Conservation (phyloP, 2,329 filamentous ascomycete species). For the Ophiostoma fasciatum region DNA sequence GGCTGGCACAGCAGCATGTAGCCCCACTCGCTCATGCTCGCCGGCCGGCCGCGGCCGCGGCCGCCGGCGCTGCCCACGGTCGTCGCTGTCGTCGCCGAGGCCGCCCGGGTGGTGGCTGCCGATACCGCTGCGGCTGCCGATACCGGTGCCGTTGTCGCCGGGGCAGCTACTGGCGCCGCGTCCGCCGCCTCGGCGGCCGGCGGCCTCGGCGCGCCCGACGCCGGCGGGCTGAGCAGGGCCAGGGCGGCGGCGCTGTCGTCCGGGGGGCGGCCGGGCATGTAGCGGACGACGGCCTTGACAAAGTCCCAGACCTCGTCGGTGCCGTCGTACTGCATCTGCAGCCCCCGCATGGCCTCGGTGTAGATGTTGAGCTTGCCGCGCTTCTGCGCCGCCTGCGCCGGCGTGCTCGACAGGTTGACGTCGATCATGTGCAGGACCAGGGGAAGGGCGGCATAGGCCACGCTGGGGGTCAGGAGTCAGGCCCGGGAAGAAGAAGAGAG, state of each 20-base stretch:
- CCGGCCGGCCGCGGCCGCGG: background rate
- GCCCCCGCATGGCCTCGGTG: background rate
- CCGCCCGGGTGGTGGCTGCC: no score
- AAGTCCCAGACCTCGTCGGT: background rate
- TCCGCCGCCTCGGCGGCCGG: no score
- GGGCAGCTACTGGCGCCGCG: no score
- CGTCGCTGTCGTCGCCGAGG: no score
- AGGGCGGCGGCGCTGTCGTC: background rate
- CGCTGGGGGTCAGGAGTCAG: no score
- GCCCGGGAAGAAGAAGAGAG: no score
- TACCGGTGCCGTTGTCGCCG: background rate
- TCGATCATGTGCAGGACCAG: background rate
- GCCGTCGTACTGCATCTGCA: background rate
- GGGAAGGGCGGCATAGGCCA: background rate
- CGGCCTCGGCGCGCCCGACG: background rate
- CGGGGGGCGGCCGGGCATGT: no score
- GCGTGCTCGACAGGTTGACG: background rate
- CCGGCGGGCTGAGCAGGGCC: no score
- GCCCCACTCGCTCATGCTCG: background rate
- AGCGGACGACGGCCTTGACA: background rate
- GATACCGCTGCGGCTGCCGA: no score
- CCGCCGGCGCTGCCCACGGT: background rate
- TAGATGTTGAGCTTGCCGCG: background rate
- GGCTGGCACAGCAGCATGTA: background rate
- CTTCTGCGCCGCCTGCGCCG: background rate